Percentiles rank a stretch among this genome's conserved stretches.
These are phyloP conservation scores for Botrytis porri DNA, from an alignment of 2,329 filamentous ascomycete species.

Conservation along the genomic window DNA sequence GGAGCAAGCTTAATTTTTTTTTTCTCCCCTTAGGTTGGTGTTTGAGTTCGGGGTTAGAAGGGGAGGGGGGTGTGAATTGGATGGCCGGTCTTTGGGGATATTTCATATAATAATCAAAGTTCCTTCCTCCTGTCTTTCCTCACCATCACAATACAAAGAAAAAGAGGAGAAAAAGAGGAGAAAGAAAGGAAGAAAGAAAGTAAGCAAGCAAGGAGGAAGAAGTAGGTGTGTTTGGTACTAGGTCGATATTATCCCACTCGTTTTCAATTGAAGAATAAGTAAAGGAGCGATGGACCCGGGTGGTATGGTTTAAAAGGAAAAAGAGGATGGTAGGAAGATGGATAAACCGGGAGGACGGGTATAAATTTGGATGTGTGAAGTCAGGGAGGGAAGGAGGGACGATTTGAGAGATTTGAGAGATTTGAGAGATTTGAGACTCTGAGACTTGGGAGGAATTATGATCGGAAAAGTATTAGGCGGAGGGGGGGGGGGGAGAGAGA, in stretches of 20 bases:
- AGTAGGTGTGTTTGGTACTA: not conserved
- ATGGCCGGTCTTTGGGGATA: not conserved
- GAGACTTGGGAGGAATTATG: not conserved
- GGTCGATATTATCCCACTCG: not conserved
- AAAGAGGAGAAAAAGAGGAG: not conserved
- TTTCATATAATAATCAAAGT: not conserved
- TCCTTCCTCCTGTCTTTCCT: not conserved
- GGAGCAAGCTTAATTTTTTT: not conserved
- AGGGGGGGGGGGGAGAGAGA: not conserved
- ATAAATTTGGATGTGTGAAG: not conserved
- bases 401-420: not conserved
- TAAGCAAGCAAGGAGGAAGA: not conserved
- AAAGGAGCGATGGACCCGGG: not conserved
- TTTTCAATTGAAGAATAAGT: not conserved
- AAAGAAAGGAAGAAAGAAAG: not conserved
- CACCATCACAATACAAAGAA: not conserved
- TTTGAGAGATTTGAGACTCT: not conserved
- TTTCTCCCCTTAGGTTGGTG: not conserved
- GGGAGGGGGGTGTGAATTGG: not conserved
- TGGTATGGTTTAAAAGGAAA: not conserved
- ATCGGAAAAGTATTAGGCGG: not conserved
- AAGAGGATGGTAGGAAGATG: not conserved
- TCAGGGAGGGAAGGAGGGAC: constrained; percentile 8
- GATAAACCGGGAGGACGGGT: not conserved
- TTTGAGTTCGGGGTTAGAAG: not conserved